Conservation (phyloP, 768 basidiomycete species). For the Trametes cinnabarina region DNA sequence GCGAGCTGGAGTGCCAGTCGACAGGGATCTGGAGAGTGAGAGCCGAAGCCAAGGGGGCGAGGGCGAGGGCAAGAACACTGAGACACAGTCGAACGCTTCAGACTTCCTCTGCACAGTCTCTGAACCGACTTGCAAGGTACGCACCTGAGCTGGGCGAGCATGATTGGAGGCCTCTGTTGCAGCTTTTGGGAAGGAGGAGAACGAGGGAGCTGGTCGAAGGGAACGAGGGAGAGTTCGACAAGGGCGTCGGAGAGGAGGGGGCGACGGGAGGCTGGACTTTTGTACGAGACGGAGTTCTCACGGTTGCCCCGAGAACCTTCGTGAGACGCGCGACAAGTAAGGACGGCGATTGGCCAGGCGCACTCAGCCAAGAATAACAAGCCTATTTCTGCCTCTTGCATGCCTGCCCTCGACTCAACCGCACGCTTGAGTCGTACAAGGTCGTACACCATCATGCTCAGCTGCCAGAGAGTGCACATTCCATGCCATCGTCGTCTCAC, state of each 20-base stretch:
- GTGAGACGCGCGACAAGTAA: background rate
- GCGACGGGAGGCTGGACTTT: conserved; percentile 4
- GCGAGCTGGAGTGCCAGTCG: conserved; percentile 32
- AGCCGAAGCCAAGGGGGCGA: conserved; percentile 44
- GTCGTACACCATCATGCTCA: background rate
- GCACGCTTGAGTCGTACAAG: too few species aligned
- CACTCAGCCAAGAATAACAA: conserved; percentile 14
- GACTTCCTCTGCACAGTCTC: background rate
- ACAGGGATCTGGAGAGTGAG: conserved; percentile 34
- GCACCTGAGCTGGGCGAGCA: conserved; percentile 52
- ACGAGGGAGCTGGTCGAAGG: conserved; percentile 12
- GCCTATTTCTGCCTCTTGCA: conserved; percentile 7
- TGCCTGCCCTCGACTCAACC: background rate
- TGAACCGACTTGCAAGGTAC: conserved; percentile 12
- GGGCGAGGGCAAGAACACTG: conserved; percentile 46
- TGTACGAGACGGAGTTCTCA: conserved; percentile 11
- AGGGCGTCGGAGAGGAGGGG: conserved; percentile 9
- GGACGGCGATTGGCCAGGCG: background rate
- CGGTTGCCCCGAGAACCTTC: conserved; percentile 16
- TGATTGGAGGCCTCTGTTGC: conserved; percentile 33
- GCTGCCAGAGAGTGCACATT: background rate
- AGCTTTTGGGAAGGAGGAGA: conserved; percentile 16
- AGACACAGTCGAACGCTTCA: background rate
- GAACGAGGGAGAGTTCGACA: conserved; percentile 4
- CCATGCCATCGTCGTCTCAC: background rate